A percentile compares a stretch with the other conserved stretches of the same genome.
Conservation (phyloP, 2,329 filamentous ascomycete species). For the Pseudogymnoascus sp. region DNA sequence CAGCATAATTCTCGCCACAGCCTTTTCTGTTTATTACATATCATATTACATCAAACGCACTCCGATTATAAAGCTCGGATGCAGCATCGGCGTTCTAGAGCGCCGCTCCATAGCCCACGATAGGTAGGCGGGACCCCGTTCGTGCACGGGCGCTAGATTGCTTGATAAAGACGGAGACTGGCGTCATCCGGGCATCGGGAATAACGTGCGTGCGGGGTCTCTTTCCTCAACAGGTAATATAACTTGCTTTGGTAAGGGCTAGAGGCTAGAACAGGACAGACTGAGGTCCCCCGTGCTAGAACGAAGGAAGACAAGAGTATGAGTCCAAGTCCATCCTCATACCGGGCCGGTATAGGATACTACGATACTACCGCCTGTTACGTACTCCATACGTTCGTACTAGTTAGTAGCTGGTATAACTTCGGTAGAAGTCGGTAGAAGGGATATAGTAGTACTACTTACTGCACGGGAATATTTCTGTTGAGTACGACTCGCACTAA, state of each 20-base stretch:
- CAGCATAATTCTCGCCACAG: not conserved
- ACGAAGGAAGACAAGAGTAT: too few species aligned
- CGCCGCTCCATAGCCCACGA: not conserved
- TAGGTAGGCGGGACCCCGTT: not conserved
- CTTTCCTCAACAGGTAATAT: not conserved
- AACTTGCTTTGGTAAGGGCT: not conserved
- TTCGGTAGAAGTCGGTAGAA: not conserved
- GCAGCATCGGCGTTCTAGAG: not conserved
- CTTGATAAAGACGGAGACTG: conserved; percentile 1
- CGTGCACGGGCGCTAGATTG: not conserved
- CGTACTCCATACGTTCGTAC: not conserved
- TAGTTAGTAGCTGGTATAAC: not conserved
- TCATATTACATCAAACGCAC: not conserved
- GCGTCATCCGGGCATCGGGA: not conserved
- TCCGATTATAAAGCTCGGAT: not conserved
- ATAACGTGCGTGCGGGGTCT: not conserved
- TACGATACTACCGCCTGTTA: not conserved
- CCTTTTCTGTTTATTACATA: not conserved
- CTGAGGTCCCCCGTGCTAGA: too few species aligned
- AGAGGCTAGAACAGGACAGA: not conserved
- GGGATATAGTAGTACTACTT: not conserved
- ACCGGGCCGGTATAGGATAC: not conserved
- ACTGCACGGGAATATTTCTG: not conserved
- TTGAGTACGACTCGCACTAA: not conserved
- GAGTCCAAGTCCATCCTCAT: not conserved